Percentiles rank a stretch among this genome's conserved stretches.
Evolutionary conservation across 83 land plant species (phyloP).

Genomic region (Picea abies): DNA sequence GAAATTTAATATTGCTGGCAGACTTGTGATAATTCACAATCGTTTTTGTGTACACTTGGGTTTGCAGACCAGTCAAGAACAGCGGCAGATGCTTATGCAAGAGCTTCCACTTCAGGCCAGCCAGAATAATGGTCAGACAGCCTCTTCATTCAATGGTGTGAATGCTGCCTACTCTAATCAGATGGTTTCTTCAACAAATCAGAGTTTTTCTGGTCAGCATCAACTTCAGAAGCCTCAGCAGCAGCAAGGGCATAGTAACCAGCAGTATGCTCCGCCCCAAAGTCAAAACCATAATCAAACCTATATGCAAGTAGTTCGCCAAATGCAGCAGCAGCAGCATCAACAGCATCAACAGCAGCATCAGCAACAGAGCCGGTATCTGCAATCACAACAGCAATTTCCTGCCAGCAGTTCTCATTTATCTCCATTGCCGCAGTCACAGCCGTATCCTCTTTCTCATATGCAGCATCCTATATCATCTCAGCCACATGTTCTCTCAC

Average conservation of each 20-base stretch:
- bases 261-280: constrained; percentile 52
- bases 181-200: constrained; percentile 38
- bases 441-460: constrained; percentile 11
- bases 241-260: constrained; percentile 19
- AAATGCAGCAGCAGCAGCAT: constrained; percentile 36
- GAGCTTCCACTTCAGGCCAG: constrained; percentile 53
- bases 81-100: constrained; percentile 54
- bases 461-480: neutral
- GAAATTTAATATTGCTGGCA: neutral
- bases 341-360: constrained; percentile 34
- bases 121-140: constrained; percentile 44
- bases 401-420: constrained; percentile 16
- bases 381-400: constrained; percentile 23
- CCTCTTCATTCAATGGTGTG: constrained; percentile 32
- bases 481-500: neutral
- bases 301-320: constrained; percentile 39
- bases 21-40: neutral
- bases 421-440: constrained; percentile 21
- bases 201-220: constrained; percentile 42
- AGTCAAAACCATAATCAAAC: constrained; percentile 23
- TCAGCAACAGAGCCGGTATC: constrained; percentile 43
- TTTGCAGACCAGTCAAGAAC: constrained; percentile 35
- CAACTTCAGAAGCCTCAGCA: constrained; percentile 39
- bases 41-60: constrained; percentile 23
- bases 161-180: constrained; percentile 45